phyloP scores from a whole-genome alignment of 805 yeast species.

The Candida nitratophila region DNA sequence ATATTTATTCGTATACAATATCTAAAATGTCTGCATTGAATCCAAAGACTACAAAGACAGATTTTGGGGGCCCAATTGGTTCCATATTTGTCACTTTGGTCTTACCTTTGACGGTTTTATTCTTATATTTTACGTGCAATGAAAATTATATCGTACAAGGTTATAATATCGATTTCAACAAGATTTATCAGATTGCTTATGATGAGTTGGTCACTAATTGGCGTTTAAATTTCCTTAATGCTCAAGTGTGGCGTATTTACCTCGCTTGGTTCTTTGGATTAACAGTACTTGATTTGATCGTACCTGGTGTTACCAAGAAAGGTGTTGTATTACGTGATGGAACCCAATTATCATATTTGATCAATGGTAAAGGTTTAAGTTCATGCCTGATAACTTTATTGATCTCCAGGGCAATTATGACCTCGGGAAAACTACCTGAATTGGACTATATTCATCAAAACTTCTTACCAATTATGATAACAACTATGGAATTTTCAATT shows the following conservation, averaged over 20 bases:
- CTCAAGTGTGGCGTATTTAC: constrained; percentile 56
- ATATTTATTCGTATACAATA: background rate
- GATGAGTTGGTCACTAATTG: constrained; percentile 12
- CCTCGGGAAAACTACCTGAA: constrained; percentile 55
- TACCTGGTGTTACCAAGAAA: constrained; percentile 67
- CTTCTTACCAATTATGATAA: constrained; percentile 54
- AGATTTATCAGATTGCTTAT: constrained; percentile 19
- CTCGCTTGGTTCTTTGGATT: constrained; percentile 65
- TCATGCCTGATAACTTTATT: constrained; percentile 31
- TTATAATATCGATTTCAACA: constrained; percentile 31
- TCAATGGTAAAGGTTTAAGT: constrained; percentile 68
- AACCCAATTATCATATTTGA: constrained; percentile 58
- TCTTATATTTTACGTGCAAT: constrained; percentile 57
- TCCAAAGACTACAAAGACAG: constrained; percentile 64
- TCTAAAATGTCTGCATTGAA: constrained; percentile 35
- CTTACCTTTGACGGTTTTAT: constrained; percentile 56
- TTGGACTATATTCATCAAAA: constrained; percentile 68
- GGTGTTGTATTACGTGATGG: constrained; percentile 81
- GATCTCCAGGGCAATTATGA: constrained; percentile 42
- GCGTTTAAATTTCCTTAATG: constrained; percentile 32
- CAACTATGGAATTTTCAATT: constrained; percentile 58
- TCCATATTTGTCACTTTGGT: constrained; percentile 58
- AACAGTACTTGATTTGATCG: constrained; percentile 51
- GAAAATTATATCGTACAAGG: constrained; percentile 49
- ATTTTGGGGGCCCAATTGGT: constrained; percentile 77